These are phyloP conservation scores for Aaosphaeria arxii DNA, from an alignment of 2,329 filamentous ascomycete species.

Conservation along the genomic window DNA sequence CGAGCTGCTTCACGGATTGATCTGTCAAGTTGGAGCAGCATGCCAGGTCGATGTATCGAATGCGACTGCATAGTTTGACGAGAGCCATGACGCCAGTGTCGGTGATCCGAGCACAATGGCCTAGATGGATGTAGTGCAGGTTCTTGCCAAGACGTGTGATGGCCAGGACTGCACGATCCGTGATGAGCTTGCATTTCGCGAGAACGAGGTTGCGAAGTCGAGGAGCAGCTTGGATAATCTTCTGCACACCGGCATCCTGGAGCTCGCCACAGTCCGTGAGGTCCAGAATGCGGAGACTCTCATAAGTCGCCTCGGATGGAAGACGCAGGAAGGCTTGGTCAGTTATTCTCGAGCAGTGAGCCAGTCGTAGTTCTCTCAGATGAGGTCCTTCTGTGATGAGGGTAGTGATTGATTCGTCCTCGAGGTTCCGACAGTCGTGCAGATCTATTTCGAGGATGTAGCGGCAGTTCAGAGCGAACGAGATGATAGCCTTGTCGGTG, in stretches of 20 bases:
- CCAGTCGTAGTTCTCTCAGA: slow-evolving; percentile 85
- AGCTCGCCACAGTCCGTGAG: slow-evolving; percentile 83
- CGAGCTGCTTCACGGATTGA: slow-evolving; percentile 76
- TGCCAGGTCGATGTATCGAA: slow-evolving; percentile 96
- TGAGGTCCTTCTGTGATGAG: slow-evolving; percentile 75
- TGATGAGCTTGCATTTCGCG: slow-evolving; percentile 91
- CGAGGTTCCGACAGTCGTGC: slow-evolving; percentile 77
- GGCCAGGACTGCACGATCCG: slow-evolving; percentile 80
- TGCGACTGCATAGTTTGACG: slow-evolving; percentile 83
- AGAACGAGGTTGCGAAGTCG: slow-evolving; percentile 89
- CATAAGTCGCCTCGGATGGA: slow-evolving; percentile 67
- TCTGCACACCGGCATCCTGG: slow-evolving; percentile 82
- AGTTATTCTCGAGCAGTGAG: slow-evolving; percentile 79
- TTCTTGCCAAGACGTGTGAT: slow-evolving; percentile 93
- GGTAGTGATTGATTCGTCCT: slow-evolving; percentile 77
- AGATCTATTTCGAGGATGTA: slow-evolving; percentile 97
- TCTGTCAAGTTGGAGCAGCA: slow-evolving; percentile 91
- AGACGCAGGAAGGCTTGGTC: slow-evolving; percentile 85
- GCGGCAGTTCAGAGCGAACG: slow-evolving; percentile 83
- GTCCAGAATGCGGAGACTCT: slow-evolving; percentile 89
- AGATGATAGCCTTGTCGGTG: slow-evolving; percentile 75
- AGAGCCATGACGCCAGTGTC: slow-evolving; percentile 83
- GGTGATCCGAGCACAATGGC: slow-evolving; percentile 88
- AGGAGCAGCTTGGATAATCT: slow-evolving; percentile 82
- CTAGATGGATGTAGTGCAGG: slow-evolving; percentile 91